Conservation (phyloP, 1,284 basidiomycete species). For the Sporisorium iseilematis-ciliati region DNA sequence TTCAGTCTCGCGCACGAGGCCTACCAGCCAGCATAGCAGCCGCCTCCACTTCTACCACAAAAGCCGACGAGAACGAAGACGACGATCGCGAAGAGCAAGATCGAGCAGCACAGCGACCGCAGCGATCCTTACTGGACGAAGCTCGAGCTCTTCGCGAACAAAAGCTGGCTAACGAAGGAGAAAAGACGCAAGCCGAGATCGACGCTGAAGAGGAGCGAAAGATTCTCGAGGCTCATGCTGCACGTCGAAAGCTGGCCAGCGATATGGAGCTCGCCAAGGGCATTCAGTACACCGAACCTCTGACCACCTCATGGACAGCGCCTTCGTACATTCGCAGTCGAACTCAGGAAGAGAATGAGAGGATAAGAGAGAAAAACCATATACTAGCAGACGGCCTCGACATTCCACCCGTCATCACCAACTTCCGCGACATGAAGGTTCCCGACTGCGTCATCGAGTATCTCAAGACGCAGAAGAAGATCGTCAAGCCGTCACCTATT, state of each 20-base stretch:
- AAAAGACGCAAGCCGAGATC: slow-evolving; percentile 80
- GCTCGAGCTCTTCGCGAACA: slow-evolving; percentile 78
- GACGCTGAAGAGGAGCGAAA: slow-evolving; percentile 88
- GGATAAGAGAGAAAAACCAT: slow-evolving; percentile 87
- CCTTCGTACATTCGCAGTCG: slow-evolving; percentile 84
- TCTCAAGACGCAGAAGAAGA: slow-evolving; percentile 82
- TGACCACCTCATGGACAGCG: slow-evolving; percentile 90
- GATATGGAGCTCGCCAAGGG: slow-evolving; percentile 93
- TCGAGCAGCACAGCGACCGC: slow-evolving; percentile 76
- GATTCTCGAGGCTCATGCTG: slow-evolving; percentile 90
- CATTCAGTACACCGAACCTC: slow-evolving; percentile 86
- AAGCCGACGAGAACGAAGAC: slow-evolving; percentile 11
- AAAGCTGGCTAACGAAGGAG: slow-evolving; percentile 76
- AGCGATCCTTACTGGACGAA: slow-evolving; percentile 61
- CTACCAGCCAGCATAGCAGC: not conserved
- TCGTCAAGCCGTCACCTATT: slow-evolving; percentile 90
- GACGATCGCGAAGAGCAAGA: slow-evolving; percentile 72
- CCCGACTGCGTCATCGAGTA: slow-evolving; percentile 85
- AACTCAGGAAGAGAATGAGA: slow-evolving; percentile 78
- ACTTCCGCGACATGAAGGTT: slow-evolving; percentile 97
- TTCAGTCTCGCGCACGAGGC: slow-evolving; percentile 29
- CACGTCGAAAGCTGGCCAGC: slow-evolving; percentile 87
- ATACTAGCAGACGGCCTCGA: slow-evolving; percentile 92
- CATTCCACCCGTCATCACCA: slow-evolving; percentile 91
- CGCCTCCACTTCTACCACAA: not conserved